Percentiles rank a stretch among this genome's conserved stretches.
These are phyloP conservation scores for Phytophthora vignae DNA, from an alignment of 352 stramenopile genomes.

Conservation along the genomic window DNA sequence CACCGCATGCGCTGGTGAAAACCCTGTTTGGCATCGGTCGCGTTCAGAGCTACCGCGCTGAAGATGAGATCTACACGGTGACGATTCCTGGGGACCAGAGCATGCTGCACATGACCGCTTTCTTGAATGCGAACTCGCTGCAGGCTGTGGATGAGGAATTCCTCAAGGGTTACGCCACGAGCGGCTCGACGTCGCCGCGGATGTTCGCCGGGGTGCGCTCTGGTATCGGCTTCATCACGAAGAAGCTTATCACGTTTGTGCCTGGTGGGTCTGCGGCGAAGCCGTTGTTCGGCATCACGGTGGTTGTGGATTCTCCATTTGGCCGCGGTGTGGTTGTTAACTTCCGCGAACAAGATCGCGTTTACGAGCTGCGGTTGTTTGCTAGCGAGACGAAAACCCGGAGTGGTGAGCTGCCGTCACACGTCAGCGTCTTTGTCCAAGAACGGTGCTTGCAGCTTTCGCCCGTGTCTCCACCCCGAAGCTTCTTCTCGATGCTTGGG, in stretches of 20 bases:
- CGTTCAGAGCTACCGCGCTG: constrained; percentile 64
- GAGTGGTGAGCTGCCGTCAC: constrained; percentile 24
- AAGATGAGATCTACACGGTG: constrained; percentile 81
- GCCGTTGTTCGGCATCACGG: constrained; percentile 58
- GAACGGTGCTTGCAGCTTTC: constrained; percentile 60
- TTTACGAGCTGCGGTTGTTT: constrained; percentile 79
- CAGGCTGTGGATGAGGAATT: constrained; percentile 49
- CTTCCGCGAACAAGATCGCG: constrained; percentile 66
- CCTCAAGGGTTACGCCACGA: constrained; percentile 36
- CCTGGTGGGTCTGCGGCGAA: constrained; percentile 54
- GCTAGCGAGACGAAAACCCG: constrained; percentile 45
- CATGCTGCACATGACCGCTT: constrained; percentile 54
- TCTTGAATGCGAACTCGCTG: constrained; percentile 59
- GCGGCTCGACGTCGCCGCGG: constrained; percentile 52
- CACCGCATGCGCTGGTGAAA: constrained; percentile 64
- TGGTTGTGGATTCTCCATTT: constrained; percentile 80
- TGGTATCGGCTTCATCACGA: constrained; percentile 80
- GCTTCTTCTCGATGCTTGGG: constrained; percentile 76
- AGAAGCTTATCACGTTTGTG: constrained; percentile 81
- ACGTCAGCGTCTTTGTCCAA: constrained; percentile 57
- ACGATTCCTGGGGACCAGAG: constrained; percentile 49
- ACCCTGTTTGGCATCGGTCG: constrained; percentile 83
- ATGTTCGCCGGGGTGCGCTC: constrained; percentile 82
- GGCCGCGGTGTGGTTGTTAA: constrained; percentile 70
- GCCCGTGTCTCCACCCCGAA: constrained; percentile 62